phyloP scores from a whole-genome alignment of 345 rosid species.

The Euphorbia pulcherrima region DNA sequence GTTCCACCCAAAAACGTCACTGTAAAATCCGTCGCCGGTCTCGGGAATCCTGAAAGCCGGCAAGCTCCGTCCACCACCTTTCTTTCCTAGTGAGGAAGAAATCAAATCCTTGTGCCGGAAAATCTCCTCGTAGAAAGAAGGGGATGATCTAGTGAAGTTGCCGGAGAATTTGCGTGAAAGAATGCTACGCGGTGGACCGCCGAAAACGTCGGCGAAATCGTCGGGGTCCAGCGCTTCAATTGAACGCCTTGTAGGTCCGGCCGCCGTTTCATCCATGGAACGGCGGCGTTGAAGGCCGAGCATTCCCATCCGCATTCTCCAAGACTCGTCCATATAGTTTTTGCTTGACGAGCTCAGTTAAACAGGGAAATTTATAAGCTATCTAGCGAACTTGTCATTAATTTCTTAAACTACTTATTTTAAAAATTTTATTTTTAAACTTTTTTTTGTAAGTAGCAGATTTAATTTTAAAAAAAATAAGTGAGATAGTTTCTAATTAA shows the following conservation, averaged over 20 bases:
- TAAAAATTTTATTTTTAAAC: no score
- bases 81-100: slow-evolving; percentile 17
- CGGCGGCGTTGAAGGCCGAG: slow-evolving; percentile 43
- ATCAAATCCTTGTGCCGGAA: slow-evolving; percentile 45
- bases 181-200: slow-evolving; percentile 79
- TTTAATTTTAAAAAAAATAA: no score
- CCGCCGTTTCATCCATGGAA: slow-evolving; percentile 31
- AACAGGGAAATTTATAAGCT: no score
- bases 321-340: slow-evolving; percentile 66
- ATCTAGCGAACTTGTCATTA: no score
- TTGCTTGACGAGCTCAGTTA: not conserved
- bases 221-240: slow-evolving; percentile 34
- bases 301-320: slow-evolving; percentile 75
- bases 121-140: slow-evolving; percentile 65
- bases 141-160: slow-evolving; percentile 41
- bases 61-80: slow-evolving; percentile 44
- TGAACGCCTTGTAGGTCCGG: slow-evolving; percentile 26
- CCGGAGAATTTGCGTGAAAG: slow-evolving; percentile 58
- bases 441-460: no score
- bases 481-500: no score
- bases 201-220: slow-evolving; percentile 84
- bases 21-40: slow-evolving; percentile 47
- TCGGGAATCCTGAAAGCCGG: slow-evolving; percentile 71
- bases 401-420: no score
- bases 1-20: slow-evolving; percentile 54